Evolutionary conservation across 2,329 filamentous ascomycete genomes (phyloP).

Genomic region (Massarina eburnea): DNA sequence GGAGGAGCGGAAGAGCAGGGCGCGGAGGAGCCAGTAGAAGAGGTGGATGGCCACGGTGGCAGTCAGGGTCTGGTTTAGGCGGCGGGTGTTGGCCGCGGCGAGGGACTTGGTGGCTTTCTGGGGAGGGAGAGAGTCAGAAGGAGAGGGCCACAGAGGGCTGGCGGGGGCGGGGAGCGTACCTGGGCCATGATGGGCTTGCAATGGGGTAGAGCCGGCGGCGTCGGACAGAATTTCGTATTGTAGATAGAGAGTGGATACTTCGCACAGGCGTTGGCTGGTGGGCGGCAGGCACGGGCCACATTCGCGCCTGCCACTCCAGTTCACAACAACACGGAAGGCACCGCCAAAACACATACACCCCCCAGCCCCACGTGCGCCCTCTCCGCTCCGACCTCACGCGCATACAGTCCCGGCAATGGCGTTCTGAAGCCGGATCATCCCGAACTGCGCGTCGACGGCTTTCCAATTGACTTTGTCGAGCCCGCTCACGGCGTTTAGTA

Average conservation of each 20-base stretch:
- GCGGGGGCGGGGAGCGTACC: conserved; percentile 9
- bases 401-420: conserved; percentile 16
- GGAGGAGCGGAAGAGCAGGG: conserved; percentile 63
- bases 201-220: conserved; percentile 4
- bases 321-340: conserved; percentile 28
- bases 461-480: conserved; percentile 44
- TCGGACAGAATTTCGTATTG: too few relatives aligned
- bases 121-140: neutral
- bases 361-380: conserved; percentile 12
- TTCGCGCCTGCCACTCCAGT: conserved; percentile 15
- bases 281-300: conserved; percentile 9
- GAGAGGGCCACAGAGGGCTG: neutral
- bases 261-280: neutral
- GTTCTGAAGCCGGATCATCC: conserved; percentile 14
- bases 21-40: conserved; percentile 73
- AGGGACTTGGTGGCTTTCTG: conserved; percentile 60
- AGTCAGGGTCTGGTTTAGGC: conserved; percentile 80
- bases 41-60: conserved; percentile 71
- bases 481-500: conserved; percentile 34
- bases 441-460: conserved; percentile 21
- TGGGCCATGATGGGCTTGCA: conserved; percentile 28
- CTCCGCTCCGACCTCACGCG: conserved; percentile 12
- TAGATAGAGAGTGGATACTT: too few relatives aligned
- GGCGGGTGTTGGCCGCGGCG: conserved; percentile 75
- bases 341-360: conserved; percentile 12